Percentiles rank a stretch among this genome's conserved stretches.
Conservation (phyloP, 78 protist species). For the Monocercomonoides exilis region DNA sequence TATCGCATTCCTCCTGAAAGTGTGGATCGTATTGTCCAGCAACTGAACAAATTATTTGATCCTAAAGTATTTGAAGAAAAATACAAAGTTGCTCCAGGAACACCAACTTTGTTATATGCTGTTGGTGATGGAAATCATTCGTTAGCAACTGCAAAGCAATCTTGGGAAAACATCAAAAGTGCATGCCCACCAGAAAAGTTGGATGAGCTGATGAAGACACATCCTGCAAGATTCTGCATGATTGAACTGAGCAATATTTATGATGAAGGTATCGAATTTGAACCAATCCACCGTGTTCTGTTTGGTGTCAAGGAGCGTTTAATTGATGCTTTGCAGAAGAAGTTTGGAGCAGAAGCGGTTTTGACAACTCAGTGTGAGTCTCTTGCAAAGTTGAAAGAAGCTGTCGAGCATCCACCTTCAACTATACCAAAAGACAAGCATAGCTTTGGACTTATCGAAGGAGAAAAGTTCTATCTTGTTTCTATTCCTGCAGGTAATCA, state of each 20-base stretch:
- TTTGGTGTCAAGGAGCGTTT: background rate
- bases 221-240: background rate
- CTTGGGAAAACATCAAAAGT: background rate
- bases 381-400: background rate
- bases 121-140: slow-evolving; percentile 20
- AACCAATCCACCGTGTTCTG: slow-evolving; percentile 20
- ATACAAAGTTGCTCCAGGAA: background rate
- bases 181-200: background rate
- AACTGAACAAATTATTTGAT: background rate
- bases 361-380: background rate
- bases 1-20: background rate
- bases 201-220: background rate
- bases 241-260: background rate
- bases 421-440: background rate
- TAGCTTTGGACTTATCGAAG: background rate
- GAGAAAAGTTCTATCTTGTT: background rate
- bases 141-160: slow-evolving; percentile 14
- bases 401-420: background rate
- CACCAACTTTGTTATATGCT: background rate
- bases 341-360: background rate
- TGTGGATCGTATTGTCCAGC: background rate
- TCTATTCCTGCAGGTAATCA: background rate
- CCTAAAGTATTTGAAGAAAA: background rate
- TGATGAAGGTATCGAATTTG: slow-evolving; percentile 24
- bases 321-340: background rate